phyloP scores from a whole-genome alignment of 2,329 filamentous ascomycete genomes.

The Phyllosticta paracitricarpa region DNA sequence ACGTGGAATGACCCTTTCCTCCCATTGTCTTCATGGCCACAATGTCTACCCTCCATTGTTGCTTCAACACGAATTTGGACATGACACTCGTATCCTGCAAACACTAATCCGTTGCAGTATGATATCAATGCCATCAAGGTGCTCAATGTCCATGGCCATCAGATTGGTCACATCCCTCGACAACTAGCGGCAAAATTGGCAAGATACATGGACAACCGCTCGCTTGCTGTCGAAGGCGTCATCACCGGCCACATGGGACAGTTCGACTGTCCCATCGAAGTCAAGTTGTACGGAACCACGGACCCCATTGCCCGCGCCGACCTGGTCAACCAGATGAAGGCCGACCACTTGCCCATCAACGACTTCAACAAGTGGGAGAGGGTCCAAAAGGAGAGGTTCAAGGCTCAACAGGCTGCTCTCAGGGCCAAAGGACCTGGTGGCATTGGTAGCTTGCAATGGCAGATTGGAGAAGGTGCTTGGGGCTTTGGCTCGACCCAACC shows the following conservation, averaged over 20 bases:
- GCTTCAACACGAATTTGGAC: too few species aligned
- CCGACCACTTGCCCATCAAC: constrained; percentile 47
- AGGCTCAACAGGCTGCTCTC: constrained; percentile 25
- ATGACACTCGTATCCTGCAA: too few species aligned
- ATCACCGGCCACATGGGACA: constrained; percentile 55
- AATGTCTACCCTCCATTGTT: too few species aligned
- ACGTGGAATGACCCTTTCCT: background rate
- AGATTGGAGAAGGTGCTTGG: constrained; percentile 5
- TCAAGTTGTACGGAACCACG: constrained; percentile 60
- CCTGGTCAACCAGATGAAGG: constrained; percentile 54
- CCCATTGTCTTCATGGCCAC: too few species aligned
- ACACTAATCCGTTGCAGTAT: constrained; percentile 30
- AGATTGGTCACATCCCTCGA: constrained; percentile 71
- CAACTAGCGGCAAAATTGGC: constrained; percentile 61
- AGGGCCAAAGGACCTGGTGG: constrained; percentile 18
- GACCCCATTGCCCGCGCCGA: constrained; percentile 42
- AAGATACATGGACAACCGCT: constrained; percentile 46
- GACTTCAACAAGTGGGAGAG: constrained; percentile 43
- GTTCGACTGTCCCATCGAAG: constrained; percentile 62
- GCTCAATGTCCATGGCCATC: constrained; percentile 61
- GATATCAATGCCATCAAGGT: constrained; percentile 70
- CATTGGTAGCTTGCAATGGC: constrained; percentile 14
- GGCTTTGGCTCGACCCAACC: constrained; percentile 13
- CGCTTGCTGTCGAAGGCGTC: constrained; percentile 58
- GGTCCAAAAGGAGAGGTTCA: constrained; percentile 39